Evolutionary conservation across 225 moss, liverwort and hornwort species (phyloP).

Genomic region (Lunularia cruciata): DNA sequence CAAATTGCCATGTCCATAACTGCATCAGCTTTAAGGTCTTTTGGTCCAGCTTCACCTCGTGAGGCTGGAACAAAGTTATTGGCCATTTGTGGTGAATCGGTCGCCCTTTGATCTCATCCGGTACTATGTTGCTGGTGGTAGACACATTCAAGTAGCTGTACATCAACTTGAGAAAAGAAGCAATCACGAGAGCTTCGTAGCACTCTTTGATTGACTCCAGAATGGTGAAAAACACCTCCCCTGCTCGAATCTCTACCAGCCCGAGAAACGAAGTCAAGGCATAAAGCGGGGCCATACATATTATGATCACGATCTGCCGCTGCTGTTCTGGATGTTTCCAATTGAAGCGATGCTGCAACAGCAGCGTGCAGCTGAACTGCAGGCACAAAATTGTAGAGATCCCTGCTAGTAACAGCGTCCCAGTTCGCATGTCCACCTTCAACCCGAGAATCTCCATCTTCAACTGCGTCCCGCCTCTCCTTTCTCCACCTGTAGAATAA

Average conservation of each 20-base stretch:
- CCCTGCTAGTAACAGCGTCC: constrained; percentile 63
- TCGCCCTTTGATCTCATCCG: constrained; percentile 91
- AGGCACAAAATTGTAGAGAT: constrained; percentile 62
- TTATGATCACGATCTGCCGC: constrained; percentile 67
- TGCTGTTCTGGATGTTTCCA: constrained; percentile 81
- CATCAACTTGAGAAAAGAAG: constrained; percentile 72
- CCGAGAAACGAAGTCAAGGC: constrained; percentile 80
- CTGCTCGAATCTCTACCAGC: constrained; percentile 68
- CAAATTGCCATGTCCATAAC: constrained; percentile 97
- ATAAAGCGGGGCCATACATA: constrained; percentile 90
- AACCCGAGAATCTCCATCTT: constrained; percentile 57
- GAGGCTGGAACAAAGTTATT: constrained; percentile 73
- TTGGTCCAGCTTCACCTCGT: constrained; percentile 83
- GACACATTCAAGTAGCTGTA: constrained; percentile 83
- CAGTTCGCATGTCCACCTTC: constrained; percentile 62
- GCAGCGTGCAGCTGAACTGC: constrained; percentile 69
- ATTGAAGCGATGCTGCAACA: constrained; percentile 69
- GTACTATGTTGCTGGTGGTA: constrained; percentile 56
- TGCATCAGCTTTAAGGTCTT: constrained; percentile 79
- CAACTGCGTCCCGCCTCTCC: too few relatives aligned
- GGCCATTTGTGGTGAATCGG: constrained; percentile 83
- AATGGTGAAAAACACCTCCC: constrained; percentile 67
- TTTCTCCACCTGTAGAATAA: too few relatives aligned
- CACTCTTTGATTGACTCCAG: constrained; percentile 90
- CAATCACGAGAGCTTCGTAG: constrained; percentile 88